These are phyloP conservation scores for Sporothrix humicola DNA, from an alignment of 2,329 filamentous ascomycete genomes.

Conservation along the genomic window DNA sequence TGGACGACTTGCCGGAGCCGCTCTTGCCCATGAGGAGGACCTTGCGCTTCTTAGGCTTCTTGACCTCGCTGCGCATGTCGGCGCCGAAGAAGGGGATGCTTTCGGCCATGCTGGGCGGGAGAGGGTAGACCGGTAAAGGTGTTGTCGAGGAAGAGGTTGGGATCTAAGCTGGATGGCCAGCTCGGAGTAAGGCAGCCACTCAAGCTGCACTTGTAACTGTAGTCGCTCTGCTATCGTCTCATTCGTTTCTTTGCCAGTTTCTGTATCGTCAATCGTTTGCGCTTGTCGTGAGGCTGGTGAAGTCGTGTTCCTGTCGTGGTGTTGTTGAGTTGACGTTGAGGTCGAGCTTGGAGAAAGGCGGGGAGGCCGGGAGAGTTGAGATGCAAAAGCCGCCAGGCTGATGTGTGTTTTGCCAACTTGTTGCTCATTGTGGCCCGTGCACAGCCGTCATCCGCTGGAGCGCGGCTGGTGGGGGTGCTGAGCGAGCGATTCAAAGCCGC, in stretches of 20 bases:
- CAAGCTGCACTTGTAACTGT: background rate
- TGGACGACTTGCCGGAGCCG: conserved; percentile 95
- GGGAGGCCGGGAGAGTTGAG: background rate
- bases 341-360: background rate
- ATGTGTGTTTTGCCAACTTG: background rate
- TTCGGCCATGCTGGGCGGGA: conserved; percentile 27
- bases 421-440: conserved; percentile 8
- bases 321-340: background rate
- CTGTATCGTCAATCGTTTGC: no score
- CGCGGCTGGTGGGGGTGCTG: conserved; percentile 10
- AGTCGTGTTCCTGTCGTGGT: background rate
- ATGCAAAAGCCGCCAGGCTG: background rate
- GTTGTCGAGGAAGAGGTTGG: background rate
- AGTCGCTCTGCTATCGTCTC: background rate
- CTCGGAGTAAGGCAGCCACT: background rate
- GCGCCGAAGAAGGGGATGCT: conserved; percentile 33
- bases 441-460: background rate
- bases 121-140: background rate
- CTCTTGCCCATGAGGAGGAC: conserved; percentile 92
- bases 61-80: conserved; percentile 52
- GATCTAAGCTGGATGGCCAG: background rate
- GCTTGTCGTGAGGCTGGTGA: background rate
- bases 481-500: conserved; percentile 14
- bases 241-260: background rate
- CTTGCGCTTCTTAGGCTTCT: conserved; percentile 83